Evolutionary conservation across 2,329 filamentous ascomycete genomes (phyloP), one percentile per base, ranked within the genome.

Genomic region (Gnomoniopsis sp.): DNA sequence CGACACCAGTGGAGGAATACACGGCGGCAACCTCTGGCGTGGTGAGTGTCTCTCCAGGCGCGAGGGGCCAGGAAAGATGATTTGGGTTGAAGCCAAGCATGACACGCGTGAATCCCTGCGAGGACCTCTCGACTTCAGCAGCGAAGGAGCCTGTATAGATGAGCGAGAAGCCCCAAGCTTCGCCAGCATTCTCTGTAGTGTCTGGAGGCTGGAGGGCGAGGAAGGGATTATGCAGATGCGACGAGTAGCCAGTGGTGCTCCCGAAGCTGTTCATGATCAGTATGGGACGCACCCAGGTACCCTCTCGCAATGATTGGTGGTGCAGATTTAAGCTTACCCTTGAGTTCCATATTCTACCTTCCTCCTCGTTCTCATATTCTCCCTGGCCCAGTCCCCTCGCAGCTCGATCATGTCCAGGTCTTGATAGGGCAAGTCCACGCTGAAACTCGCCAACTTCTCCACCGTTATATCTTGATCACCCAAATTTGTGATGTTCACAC

Each of bases 141-240:
- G 78, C 74, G 64, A 87, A 88, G 0, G 84, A 87, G 2, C 86
- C 86, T 0, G 83, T 84, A 69, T 87, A 88, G 19, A 88, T 75
- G 2, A 88, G 76, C 1, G 83, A 86, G 68, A 88, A 88, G 0
- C 84, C 86, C 77, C 83, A 88, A 7, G 82, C 84, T 41, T 87
- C 79, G 1, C 86, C 86, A 2, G 78, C 75, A 0, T 79, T 78
- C 65, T 88, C 85, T 1, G 85, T 88, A 0, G 85, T 83, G 0
- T 73, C 74, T 0, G 84, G 79, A 3, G 80, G 73, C 0, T 83
- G 75, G 2, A 88, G 70, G 0, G 82, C 77, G 22, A 88, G 75
- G 71, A 88, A 88, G 0, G 85, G 85, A 64, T 88, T 88, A 66
- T 87, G 83, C 1, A 84, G 72, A 63, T 87, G 83, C 0, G 84